Evolutionary conservation across 2,329 filamentous ascomycete genomes (phyloP).

Genomic region (Leptographium procerum): DNA sequence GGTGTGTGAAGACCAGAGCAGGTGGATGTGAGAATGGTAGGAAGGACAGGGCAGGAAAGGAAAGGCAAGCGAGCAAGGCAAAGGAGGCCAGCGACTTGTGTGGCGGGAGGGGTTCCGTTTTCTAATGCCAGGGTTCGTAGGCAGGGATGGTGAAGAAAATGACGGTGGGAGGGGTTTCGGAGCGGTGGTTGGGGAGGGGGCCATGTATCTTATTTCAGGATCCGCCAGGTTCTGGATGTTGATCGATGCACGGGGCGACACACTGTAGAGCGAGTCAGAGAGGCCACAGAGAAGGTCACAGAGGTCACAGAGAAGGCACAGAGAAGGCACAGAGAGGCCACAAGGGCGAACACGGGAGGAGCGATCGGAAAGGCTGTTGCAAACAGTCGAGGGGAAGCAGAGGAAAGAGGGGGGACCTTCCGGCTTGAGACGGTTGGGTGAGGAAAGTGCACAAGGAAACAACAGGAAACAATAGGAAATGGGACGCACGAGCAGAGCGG

Average conservation of each 20-base stretch:
- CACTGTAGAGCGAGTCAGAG: not conserved
- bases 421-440: not conserved
- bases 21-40: not conserved
- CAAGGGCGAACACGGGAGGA: no score
- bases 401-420: not conserved
- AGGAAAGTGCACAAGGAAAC: not conserved
- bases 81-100: not conserved
- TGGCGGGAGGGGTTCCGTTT: not conserved
- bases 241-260: not conserved
- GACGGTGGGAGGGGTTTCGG: slow-evolving; percentile 4
- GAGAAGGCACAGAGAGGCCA: not conserved
- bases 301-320: not conserved
- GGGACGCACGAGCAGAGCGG: not conserved
- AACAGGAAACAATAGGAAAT: not conserved
- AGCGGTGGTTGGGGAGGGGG: slow-evolving; percentile 2
- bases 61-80: not conserved
- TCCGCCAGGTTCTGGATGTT: not conserved
- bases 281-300: not conserved
- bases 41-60: not conserved
- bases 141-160: slow-evolving; percentile 3
- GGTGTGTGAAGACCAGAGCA: not conserved
- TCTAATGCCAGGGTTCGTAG: not conserved
- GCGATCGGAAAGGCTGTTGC: not conserved
- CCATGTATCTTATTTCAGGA: not conserved
- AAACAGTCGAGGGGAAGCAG: not conserved